Percentiles rank a stretch among this genome's conserved stretches.
These are phyloP conservation scores for Gnomoniopsis smithogilvyi DNA, from an alignment of 2,329 filamentous ascomycete species.

Conservation along the genomic window DNA sequence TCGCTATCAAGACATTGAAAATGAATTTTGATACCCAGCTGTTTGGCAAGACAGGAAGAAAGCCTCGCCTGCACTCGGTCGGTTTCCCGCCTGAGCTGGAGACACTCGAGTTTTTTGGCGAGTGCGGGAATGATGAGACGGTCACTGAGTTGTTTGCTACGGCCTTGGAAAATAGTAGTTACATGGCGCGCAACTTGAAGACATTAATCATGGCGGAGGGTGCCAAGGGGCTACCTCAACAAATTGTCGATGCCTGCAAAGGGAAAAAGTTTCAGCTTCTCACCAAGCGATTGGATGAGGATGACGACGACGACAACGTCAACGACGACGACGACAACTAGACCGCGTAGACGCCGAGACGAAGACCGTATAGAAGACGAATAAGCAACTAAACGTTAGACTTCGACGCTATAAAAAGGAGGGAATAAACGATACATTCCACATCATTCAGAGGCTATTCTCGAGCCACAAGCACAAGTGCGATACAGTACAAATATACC, in stretches of 20 bases:
- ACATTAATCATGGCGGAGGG: slow-evolving; percentile 35
- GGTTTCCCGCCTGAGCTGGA: slow-evolving; percentile 44
- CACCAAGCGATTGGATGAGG: slow-evolving; percentile 21
- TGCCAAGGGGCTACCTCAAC: slow-evolving; percentile 28
- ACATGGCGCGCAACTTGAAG: slow-evolving; percentile 35
- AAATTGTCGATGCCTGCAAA: slow-evolving; percentile 34
- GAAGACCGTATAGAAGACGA: neutral
- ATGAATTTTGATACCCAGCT: slow-evolving; percentile 48
- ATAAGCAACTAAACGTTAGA: neutral
- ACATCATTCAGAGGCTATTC: neutral
- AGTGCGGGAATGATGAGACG: slow-evolving; percentile 43
- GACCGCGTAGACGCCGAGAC: neutral
- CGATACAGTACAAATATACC: neutral
- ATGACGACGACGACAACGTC: neutral
- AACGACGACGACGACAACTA: neutral
- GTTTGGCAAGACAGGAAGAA: slow-evolving; percentile 41
- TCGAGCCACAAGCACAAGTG: neutral
- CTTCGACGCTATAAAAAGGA: neutral
- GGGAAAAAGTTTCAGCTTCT: slow-evolving; percentile 29
- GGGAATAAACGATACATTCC: neutral
- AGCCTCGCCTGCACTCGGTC: slow-evolving; percentile 43
- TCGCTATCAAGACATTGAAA: slow-evolving; percentile 35
- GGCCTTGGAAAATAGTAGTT: slow-evolving; percentile 34
- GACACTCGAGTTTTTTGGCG: slow-evolving; percentile 42
- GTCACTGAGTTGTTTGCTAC: slow-evolving; percentile 42